Evolutionary conservation across 2,329 filamentous ascomycete species (phyloP).

Genomic region (Colletotrichum gloeosporioides): DNA sequence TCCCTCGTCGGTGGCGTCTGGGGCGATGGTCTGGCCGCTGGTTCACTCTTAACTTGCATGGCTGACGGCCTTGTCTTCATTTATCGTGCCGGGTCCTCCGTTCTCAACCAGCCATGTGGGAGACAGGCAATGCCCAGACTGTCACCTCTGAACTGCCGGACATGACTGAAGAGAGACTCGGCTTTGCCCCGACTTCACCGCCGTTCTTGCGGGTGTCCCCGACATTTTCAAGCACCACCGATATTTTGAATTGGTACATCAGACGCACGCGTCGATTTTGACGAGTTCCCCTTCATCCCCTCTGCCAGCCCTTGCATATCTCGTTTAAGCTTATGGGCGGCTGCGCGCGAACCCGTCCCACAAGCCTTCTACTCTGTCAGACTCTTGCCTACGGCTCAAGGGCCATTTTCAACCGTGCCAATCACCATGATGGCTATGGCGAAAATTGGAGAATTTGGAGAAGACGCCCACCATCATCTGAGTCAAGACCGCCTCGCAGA

Average conservation of each 20-base stretch:
- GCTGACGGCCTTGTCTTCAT: neutral
- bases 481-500: neutral
- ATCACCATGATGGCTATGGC: slow-evolving; percentile 1
- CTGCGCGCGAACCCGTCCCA: slow-evolving; percentile 15
- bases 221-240: neutral
- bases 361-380: neutral
- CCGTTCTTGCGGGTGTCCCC: neutral
- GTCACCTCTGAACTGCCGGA: neutral
- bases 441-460: slow-evolving; percentile 12
- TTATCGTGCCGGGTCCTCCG: neutral
- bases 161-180: neutral
- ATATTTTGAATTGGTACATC: neutral
- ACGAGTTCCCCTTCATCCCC: neutral
- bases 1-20: neutral
- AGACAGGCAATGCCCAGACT: neutral
- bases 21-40: neutral
- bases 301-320: neutral
- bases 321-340: slow-evolving; percentile 19
- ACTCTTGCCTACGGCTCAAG: neutral
- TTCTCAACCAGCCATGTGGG: neutral
- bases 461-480: slow-evolving; percentile 4
- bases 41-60: neutral
- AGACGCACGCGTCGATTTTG: neutral
- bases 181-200: neutral
- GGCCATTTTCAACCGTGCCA: slow-evolving; percentile 11